phyloP scores from a whole-genome alignment of 192 early-diverging fungal species.

The Coemansia sp. region DNA sequence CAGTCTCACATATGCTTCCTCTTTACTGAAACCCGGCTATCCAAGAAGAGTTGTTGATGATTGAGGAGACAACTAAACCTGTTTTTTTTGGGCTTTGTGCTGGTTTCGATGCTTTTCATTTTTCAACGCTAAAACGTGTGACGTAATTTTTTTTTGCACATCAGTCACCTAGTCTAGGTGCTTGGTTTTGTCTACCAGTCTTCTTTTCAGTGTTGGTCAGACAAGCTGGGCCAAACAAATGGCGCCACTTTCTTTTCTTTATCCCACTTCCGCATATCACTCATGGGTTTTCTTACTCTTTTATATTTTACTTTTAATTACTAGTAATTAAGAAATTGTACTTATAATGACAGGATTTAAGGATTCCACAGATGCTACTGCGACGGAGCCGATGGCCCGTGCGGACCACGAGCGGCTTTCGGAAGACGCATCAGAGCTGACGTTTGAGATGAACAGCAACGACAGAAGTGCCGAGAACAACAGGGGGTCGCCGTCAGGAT shows the following conservation, averaged over 20 bases:
- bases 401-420: constrained; percentile 9
- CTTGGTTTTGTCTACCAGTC: no score
- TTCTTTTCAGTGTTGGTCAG: neutral
- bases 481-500: neutral
- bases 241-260: neutral
- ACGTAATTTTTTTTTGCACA: neutral
- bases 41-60: neutral
- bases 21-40: no score
- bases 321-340: neutral
- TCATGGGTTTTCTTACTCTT: neutral
- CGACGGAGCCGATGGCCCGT: neutral
- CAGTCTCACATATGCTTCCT: no score
- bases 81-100: no score
- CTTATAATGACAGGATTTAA: neutral
- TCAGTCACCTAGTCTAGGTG: no score
- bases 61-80: no score
- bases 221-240: no score
- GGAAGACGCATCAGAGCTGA: neutral
- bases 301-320: neutral
- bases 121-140: no score
- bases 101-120: no score
- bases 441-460: neutral
- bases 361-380: constrained; percentile 6
- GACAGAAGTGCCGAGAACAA: neutral
- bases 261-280: neutral